These are phyloP conservation scores for Pseudocercospora eumusae DNA, from an alignment of 2,329 filamentous ascomycete genomes.

Conservation along the genomic window DNA sequence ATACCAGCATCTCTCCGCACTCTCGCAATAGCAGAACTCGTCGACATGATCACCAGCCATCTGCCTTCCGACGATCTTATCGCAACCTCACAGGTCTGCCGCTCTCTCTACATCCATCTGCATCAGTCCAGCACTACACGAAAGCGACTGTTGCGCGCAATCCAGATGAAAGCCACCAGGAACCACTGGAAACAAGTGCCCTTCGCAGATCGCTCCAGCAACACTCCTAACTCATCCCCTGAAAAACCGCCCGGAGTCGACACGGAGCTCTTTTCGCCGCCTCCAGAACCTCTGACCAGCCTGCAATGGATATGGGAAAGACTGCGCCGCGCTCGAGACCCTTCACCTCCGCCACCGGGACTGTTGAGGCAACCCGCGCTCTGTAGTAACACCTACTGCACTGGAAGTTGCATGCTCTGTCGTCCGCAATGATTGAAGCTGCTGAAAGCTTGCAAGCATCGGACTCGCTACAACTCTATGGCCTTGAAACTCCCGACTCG, in stretches of 20 bases:
- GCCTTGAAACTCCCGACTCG: not conserved
- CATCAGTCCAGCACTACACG: not conserved
- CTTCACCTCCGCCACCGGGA: not conserved
- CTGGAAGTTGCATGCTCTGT: constrained; percentile 2
- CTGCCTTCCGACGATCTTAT: not conserved
- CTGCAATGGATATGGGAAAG: not conserved
- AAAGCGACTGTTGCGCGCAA: not conserved
- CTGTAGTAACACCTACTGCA: not conserved
- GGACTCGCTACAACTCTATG: not conserved
- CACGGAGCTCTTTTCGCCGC: not conserved
- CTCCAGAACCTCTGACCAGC: not conserved
- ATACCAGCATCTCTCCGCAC: not conserved
- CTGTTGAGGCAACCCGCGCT: not conserved
- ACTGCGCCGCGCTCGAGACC: not conserved
- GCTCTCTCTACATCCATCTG: not conserved
- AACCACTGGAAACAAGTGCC: constrained; percentile 1
- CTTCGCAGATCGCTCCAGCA: constrained; percentile 1
- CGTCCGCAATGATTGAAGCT: not conserved
- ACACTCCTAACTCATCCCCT: not conserved
- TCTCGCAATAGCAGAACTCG: not conserved
- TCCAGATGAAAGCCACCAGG: constrained; percentile 3
- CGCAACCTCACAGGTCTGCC: constrained; percentile 1
- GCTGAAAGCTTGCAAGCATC: not conserved
- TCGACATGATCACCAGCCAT: not conserved
- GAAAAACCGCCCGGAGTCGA: not conserved